Percentiles rank a stretch among this genome's conserved stretches.
Evolutionary conservation across 176 grass and related monocot genomes (phyloP).

Genomic region (Echinochloa phyllopogon): DNA sequence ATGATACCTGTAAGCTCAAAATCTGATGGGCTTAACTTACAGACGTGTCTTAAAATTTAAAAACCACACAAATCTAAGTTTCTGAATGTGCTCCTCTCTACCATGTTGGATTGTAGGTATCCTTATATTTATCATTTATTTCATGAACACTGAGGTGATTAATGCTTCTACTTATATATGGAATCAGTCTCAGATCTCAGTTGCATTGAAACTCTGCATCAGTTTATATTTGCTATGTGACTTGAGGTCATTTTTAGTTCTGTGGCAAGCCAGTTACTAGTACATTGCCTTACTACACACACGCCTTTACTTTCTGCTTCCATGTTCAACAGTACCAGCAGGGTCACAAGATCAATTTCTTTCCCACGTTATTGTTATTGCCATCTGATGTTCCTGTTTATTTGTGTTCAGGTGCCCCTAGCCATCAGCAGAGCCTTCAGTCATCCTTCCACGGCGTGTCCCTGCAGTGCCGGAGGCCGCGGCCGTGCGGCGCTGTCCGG

Average conservation of each 20-base stretch:
- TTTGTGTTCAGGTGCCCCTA: constrained; percentile 34
- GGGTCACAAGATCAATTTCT: background rate
- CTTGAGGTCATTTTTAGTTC: constrained; percentile 13
- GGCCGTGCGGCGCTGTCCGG: background rate
- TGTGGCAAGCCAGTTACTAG: background rate
- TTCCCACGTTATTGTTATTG: background rate
- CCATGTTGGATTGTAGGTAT: background rate
- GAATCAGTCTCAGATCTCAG: background rate
- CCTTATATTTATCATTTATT: background rate
- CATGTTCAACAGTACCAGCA: background rate
- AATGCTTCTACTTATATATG: background rate
- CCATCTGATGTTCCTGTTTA: background rate
- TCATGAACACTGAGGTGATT: background rate
- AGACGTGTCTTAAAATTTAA: background rate
- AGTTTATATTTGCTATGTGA: background rate
- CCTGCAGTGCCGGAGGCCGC: constrained; percentile 42
- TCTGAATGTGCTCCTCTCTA: background rate
- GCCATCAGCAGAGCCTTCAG: constrained; percentile 39
- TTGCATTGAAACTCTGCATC: background rate
- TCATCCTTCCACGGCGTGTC: constrained; percentile 59
- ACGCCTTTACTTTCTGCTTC: background rate
- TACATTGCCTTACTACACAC: background rate
- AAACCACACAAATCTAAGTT: background rate
- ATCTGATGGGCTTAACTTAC: background rate
- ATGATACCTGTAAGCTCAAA: background rate